Conservation (phyloP, 345 rosid genomes). For the Hibiscus syriacus region DNA sequence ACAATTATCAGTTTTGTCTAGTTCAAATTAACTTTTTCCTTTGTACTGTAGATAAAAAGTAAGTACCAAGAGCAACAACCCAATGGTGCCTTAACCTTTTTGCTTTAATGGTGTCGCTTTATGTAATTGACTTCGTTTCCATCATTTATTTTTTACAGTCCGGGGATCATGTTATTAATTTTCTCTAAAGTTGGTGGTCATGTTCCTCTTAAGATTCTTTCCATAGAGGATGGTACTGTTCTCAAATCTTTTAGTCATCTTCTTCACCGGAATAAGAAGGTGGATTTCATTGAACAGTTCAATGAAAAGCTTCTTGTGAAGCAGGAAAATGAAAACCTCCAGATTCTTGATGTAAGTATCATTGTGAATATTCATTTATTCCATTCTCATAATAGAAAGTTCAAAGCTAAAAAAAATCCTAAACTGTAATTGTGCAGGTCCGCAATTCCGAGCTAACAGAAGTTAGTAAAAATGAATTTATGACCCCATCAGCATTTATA, state of each 20-base stretch:
- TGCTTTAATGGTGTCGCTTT: neutral
- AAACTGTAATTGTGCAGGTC: constrained; percentile 36
- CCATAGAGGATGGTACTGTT: constrained; percentile 96
- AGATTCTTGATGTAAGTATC: constrained; percentile 81
- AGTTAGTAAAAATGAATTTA: constrained; percentile 66
- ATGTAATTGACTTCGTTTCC: constrained; percentile 4
- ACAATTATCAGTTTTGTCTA: neutral
- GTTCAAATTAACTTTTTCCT: neutral
- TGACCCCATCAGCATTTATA: constrained; percentile 96
- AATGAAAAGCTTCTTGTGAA: constrained; percentile 98
- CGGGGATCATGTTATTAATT: constrained; percentile 94
- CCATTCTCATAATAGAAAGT: neutral
- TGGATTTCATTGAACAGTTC: constrained; percentile 95
- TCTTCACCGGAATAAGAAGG: constrained; percentile 92
- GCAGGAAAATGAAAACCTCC: constrained; percentile 97
- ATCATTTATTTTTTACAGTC: constrained; percentile 36
- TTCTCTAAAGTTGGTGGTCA: constrained; percentile 70
- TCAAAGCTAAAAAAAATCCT: neutral
- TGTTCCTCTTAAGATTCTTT: constrained; percentile 77
- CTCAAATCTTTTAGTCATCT: constrained; percentile 86
- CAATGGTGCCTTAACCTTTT: neutral
- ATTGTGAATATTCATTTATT: neutral
- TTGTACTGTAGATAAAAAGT: neutral
- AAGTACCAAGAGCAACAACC: neutral
- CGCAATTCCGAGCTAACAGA: constrained; percentile 75